A percentile compares a stretch with the other conserved stretches of the same genome.
Conservation (phyloP, 2,329 filamentous ascomycete genomes). For the Trichoderma sp. region DNA sequence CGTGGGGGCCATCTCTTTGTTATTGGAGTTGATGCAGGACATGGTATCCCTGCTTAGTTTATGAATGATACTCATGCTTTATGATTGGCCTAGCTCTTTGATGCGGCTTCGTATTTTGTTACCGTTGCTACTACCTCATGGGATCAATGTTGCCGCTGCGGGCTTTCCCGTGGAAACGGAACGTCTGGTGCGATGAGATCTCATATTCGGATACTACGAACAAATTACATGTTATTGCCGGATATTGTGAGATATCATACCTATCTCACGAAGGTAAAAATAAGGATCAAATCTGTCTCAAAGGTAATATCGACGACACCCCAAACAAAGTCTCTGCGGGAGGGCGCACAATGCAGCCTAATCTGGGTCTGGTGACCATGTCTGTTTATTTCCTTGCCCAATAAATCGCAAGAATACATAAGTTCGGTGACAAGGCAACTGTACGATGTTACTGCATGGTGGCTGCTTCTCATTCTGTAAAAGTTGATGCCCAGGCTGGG, state of each 20-base stretch:
- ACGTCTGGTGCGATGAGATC: not conserved
- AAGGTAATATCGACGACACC: too few relatives aligned
- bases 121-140: too few relatives aligned
- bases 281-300: not conserved
- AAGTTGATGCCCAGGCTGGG: not conserved
- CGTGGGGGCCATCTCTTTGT: not conserved
- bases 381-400: not conserved
- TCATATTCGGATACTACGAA: not conserved
- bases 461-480: not conserved
- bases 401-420: fast-evolving
- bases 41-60: not conserved
- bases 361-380: fast-evolving
- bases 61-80: not conserved
- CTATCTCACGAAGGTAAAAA: not conserved
- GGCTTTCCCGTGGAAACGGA: not conserved
- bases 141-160: not conserved
- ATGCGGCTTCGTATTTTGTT: not conserved
- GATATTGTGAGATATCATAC: not conserved
- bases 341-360: not conserved
- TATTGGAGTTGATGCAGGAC: not conserved
- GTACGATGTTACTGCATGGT: not conserved
- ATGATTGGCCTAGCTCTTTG: not conserved
- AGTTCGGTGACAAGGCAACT: not conserved
- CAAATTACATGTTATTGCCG: not conserved
- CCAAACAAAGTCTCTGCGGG: not conserved